Evolutionary conservation across 1,139 yeast genomes (phyloP), one percentile per base, ranked within the genome.

Genomic region (Saccharomycopsis hybrid): DNA sequence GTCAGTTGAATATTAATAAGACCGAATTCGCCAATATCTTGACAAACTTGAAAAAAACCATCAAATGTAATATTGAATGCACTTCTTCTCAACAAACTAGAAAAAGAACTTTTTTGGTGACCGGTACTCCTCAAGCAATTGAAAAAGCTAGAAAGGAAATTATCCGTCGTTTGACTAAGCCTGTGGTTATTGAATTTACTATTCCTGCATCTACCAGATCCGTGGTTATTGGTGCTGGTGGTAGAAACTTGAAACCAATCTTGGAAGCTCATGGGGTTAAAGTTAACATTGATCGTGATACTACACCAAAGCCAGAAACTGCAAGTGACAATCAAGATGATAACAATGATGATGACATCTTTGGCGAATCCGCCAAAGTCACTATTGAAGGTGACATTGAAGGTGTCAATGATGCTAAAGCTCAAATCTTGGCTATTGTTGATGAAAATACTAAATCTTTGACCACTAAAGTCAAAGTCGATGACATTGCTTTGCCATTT

Each of bases 151-250:
- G 82, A 66, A 76, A 89, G 56, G 85, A 85, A 58, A 77, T 94
- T 51, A 76, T 85, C 55, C 82, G 80, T 62, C 85, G 80, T 59
- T 75, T 92, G 63, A 82, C 95, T 39, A 84, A 84, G 65, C 90
- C 94, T 45, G 78, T 86, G 50, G 70, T 70, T 13, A 69, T 78
- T 47, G 67, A 73, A 41, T 77, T 92, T 62, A 67, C 73, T 44
- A 79, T 92, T 52, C 97, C 98, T 40, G 77, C 92, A 30, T 78
- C 78, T 58, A 76, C 88, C 50, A 80, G 96, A 65, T 77, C 95
- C 3, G 77, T 79, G 53, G 78, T 94, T 56, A 89, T 94, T 68
- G 99, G 99, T 53, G 77, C 92, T 44, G 86, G 83, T 65, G 99
- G 98, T 62, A 77, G 77, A 58, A 85, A 75, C 56, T 78, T 94